Base-by-base conservation (phyloP, 2,329 filamentous ascomycete species). In the Aspergillus versicolor region DNA sequence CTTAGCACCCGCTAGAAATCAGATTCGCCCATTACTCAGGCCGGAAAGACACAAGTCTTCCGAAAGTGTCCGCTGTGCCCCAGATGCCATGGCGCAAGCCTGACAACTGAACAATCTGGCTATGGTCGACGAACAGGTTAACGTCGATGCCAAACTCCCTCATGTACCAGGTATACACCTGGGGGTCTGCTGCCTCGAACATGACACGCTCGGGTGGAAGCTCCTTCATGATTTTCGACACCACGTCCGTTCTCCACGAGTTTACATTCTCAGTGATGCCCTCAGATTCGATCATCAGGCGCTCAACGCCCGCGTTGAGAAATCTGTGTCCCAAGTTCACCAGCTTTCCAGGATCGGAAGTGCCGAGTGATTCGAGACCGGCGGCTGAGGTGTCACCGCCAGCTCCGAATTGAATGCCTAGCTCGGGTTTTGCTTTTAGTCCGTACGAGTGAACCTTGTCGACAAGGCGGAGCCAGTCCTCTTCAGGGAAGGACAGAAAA, bases 271-370 rank as follows among this genome's bases (percentile, higher is more conserved):
- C 81, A 0, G 82, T 84, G 61, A 84, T 84, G 0, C 82, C 82
- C 68, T 84, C 81, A n/a, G 80, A 83, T 64, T 85, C 81, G 54
- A 84, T 82, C 81, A 84, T 84, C 63, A 84, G 73, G 8, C 81
- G 71, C 66, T 84, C 81, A 3, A 84, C 81, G 0, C 81, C 82
- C 0, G 74, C 77, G 17, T 79, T 73, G 15, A 84, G 73, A 60
- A 84, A 84, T 42, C 73, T 71, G 57, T 72, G 77, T 11, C 79
- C 81, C 60, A 83, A 65, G 54, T 79, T 77, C 19, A 83, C 73
- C 30, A 84, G 65, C 58, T 80, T 81, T 13, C 71, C 70, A 0
- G 80, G 79, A 59, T 82, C 80, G 4, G 76, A 79, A 11, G 80
- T 80, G 3, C 79, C 81, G 17, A 81, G 72, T 4, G 73, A 70